Percentiles rank a stretch among this genome's conserved stretches.
Conservation (phyloP, 768 basidiomycete species). For the Mycena maculata region DNA sequence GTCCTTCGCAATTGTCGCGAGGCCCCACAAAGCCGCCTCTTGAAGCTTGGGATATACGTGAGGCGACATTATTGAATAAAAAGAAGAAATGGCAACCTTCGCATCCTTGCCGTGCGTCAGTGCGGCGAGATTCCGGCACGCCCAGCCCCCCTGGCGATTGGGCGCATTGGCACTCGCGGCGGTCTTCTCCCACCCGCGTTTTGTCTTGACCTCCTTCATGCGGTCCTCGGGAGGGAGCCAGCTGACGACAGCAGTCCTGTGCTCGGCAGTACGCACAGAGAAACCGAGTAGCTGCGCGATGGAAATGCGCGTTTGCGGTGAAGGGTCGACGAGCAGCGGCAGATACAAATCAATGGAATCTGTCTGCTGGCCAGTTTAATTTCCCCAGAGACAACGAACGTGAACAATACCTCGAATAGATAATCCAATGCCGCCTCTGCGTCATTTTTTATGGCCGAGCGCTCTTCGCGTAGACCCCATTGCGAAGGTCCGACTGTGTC, state of each 20-base stretch:
- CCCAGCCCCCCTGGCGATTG: constrained; percentile 67
- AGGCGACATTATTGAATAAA: not conserved
- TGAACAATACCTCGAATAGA: constrained; percentile 64
- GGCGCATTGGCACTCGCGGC: constrained; percentile 53
- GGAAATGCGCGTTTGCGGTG: constrained; percentile 55
- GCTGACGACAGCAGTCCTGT: constrained; percentile 64
- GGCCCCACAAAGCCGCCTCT: constrained; percentile 71
- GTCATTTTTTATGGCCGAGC: constrained; percentile 55
- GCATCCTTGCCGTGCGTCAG: constrained; percentile 63
- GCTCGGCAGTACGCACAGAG: constrained; percentile 59
- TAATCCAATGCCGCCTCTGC: constrained; percentile 69
- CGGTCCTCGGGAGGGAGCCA: constrained; percentile 75
- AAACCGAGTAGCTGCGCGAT: constrained; percentile 71
- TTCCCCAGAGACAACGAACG: not conserved
- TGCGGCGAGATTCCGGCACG: constrained; percentile 60
- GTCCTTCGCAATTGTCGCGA: constrained; percentile 76
- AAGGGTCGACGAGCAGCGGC: constrained; percentile 65
- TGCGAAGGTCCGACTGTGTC: constrained; percentile 77
- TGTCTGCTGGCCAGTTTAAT: constrained; percentile 45
- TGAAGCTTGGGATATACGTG: constrained; percentile 56
- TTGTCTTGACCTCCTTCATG: constrained; percentile 63
- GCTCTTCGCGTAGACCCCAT: constrained; percentile 68
- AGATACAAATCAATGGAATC: constrained; percentile 76
- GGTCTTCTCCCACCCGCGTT: constrained; percentile 82
- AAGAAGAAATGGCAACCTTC: constrained; percentile 55